Evolutionary conservation across 1,139 yeast species (phyloP).

Genomic region (Debaryomyces sp.): DNA sequence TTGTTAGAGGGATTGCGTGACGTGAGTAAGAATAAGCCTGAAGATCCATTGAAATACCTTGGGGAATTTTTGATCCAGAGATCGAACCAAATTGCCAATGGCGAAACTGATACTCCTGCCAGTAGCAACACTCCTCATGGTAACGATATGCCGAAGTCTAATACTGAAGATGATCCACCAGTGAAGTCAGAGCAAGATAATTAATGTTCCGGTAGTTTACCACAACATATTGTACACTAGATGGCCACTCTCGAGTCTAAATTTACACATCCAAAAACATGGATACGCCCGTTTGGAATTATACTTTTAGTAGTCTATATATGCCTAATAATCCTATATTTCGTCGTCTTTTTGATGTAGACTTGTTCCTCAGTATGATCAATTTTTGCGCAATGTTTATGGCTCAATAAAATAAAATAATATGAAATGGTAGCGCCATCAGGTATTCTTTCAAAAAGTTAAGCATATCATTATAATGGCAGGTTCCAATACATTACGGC

Average conservation of each 20-base stretch:
- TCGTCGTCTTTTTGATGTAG: not conserved
- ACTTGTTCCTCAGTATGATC: not conserved
- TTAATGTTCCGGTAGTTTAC: not conserved
- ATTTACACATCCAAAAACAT: not conserved
- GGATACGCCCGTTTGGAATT: not conserved
- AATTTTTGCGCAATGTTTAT: slow-evolving; percentile 2
- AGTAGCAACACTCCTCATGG: not conserved
- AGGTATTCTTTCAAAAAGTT: not conserved
- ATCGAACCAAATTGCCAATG: slow-evolving; percentile 21
- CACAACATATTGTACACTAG: not conserved
- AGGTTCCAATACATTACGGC: slow-evolving; percentile 45
- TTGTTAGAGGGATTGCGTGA: slow-evolving; percentile 70
- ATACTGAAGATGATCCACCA: not conserved
- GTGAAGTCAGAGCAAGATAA: not conserved
- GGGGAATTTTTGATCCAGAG: slow-evolving; percentile 69
- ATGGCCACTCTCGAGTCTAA: not conserved
- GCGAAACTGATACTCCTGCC: not conserved
- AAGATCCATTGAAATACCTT: slow-evolving; percentile 66
- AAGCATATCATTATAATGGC: slow-evolving; percentile 7
- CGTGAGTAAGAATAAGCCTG: slow-evolving; percentile 60
- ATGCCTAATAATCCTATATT: not conserved
- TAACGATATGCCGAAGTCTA: not conserved
- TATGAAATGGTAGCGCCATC: slow-evolving; percentile 7
- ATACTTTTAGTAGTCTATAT: not conserved
- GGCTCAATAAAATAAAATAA: not conserved